phyloP scores from a whole-genome alignment of 768 basidiomycete species.

The Trametes sanguinea region DNA sequence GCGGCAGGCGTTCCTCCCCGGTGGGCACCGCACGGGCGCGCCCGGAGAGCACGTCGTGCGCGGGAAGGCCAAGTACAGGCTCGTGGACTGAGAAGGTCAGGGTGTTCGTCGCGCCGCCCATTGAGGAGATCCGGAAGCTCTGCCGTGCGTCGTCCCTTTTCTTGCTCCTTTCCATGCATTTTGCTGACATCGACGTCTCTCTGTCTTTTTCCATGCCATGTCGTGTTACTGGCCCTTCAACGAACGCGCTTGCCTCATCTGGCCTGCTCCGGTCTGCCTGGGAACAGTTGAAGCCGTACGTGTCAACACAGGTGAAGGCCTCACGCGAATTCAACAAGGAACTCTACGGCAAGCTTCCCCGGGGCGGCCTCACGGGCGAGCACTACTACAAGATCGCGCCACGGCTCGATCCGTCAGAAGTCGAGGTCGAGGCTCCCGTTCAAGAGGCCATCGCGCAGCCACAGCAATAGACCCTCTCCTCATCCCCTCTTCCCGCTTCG shows the following conservation, averaged over 20 bases:
- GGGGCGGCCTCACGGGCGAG: slow-evolving; percentile 35
- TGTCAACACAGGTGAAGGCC: slow-evolving; percentile 31
- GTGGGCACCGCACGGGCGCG: slow-evolving; percentile 84
- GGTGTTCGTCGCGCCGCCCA: slow-evolving; percentile 78
- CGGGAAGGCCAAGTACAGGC: slow-evolving; percentile 78
- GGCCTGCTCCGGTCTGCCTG: background rate
- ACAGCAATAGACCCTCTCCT: slow-evolving; percentile 1
- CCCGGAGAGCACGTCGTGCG: slow-evolving; percentile 81
- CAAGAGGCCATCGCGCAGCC: background rate
- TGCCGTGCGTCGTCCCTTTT: slow-evolving; percentile 45
- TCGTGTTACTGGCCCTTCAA: no score
- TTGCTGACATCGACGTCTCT: no score
- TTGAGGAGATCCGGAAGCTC: slow-evolving; percentile 60
- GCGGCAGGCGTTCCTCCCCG: slow-evolving; percentile 79
- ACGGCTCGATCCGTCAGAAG: slow-evolving; percentile 16
- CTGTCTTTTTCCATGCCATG: background rate
- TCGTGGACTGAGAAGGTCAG: slow-evolving; percentile 83
- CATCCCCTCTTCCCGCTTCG: background rate
- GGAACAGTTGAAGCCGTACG: slow-evolving; percentile 70
- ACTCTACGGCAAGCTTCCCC: slow-evolving; percentile 37
- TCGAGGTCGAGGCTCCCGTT: background rate
- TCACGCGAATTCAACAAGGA: slow-evolving; percentile 12
- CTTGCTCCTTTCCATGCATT: background rate
- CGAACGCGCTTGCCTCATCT: background rate
- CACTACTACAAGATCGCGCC: slow-evolving; percentile 35